phyloP scores from a whole-genome alignment of 2,329 filamentous ascomycete species.

The Emergomyces africanus region DNA sequence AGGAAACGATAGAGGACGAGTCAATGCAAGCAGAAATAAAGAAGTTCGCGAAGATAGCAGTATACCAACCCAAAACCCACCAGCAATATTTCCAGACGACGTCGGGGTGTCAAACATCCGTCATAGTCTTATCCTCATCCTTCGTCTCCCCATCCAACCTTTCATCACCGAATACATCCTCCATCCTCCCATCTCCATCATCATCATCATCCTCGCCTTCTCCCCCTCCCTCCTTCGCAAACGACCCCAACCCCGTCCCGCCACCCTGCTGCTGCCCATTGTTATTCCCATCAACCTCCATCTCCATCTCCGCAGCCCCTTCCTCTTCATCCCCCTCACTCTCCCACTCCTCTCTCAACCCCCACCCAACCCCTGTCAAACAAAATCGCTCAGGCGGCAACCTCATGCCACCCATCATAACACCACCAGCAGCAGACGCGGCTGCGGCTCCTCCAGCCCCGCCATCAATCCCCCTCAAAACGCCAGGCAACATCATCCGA shows the following conservation, averaged over 20 bases:
- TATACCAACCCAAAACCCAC: background rate
- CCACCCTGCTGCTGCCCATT: constrained; percentile 16
- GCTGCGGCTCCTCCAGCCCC: constrained; percentile 1
- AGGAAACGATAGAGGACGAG: background rate
- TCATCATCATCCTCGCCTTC: constrained; percentile 28
- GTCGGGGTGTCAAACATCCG: constrained; percentile 23
- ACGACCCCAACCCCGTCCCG: constrained; percentile 9
- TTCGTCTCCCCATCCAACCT: constrained; percentile 21
- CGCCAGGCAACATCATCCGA: constrained; percentile 39
- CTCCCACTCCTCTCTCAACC: constrained; percentile 46
- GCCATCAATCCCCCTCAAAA: constrained; percentile 35
- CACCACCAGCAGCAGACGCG: constrained; percentile 16
- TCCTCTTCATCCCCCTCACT: constrained; percentile 41
- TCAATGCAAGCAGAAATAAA: background rate
- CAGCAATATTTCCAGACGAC: background rate
- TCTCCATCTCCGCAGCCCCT: constrained; percentile 35
- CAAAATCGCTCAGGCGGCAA: constrained; percentile 52
- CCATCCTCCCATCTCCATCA: constrained; percentile 35
- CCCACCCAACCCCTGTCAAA: constrained; percentile 44
- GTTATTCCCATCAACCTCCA: constrained; percentile 6
- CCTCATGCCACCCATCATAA: constrained; percentile 40
- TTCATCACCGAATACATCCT: constrained; percentile 35
- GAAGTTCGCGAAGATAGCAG: background rate
- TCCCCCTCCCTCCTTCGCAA: constrained; percentile 19
- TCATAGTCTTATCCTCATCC: constrained; percentile 32